Percentiles rank a stretch among this genome's conserved stretches.
Conservation (phyloP, 106 monocot species). For the Chionographis japonica region DNA sequence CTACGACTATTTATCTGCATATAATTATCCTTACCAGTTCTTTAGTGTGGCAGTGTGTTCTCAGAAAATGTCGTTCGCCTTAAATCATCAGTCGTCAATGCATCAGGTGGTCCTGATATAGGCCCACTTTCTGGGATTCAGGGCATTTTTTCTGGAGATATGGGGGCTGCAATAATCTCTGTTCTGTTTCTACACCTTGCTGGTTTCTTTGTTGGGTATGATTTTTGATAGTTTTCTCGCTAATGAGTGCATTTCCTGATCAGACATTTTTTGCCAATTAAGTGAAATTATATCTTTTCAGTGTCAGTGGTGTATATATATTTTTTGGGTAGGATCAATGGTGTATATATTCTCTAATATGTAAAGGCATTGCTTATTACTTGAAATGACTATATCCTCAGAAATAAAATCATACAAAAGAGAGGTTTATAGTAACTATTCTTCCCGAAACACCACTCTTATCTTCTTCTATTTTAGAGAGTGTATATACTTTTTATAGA, state of each 20-base stretch:
- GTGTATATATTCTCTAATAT: too few species aligned
- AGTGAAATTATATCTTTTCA: too few species aligned
- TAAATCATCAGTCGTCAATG: constrained; percentile 26
- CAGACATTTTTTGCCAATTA: neutral
- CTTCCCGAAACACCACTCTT: too few species aligned
- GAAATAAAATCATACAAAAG: too few species aligned
- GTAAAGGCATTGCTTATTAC: too few species aligned
- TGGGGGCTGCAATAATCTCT: constrained; percentile 33
- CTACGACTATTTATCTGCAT: neutral
- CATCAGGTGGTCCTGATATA: constrained; percentile 14
- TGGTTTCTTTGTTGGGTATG: constrained; percentile 68
- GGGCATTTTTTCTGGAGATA: constrained; percentile 27
- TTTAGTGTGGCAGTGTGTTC: constrained; percentile 42
- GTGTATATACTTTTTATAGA: too few species aligned
- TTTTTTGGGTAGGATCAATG: too few species aligned
- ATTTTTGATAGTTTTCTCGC: neutral
- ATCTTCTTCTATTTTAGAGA: too few species aligned
- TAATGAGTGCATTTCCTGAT: neutral
- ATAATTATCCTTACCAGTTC: neutral
- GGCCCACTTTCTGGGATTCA: constrained; percentile 5
- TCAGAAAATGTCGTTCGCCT: constrained; percentile 70
- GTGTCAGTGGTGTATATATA: too few species aligned
- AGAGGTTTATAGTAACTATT: too few species aligned
- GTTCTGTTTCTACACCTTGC: constrained; percentile 58
- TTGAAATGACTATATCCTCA: too few species aligned